Conservation (phyloP, 768 basidiomycete species). For the Candolleomyces efflorescens region DNA sequence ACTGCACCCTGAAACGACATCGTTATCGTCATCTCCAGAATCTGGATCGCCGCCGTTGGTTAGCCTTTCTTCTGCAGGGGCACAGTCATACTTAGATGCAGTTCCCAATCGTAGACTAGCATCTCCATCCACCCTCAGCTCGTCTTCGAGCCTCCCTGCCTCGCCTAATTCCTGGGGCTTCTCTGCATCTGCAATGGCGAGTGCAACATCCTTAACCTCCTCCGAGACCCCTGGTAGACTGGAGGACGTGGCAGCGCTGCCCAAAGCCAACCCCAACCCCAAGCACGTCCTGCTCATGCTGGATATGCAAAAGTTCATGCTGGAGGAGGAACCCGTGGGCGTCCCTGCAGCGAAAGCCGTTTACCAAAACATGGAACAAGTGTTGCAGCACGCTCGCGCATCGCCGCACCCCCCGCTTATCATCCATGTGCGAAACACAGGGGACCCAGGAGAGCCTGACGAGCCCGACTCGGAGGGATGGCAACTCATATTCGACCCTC, state of each 20-base stretch:
- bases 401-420: conserved; percentile 49
- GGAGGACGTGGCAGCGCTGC: no score
- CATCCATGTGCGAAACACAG: conserved; percentile 65
- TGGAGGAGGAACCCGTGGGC: conserved; percentile 42
- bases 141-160: neutral
- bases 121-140: neutral
- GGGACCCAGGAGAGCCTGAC: conserved; percentile 58
- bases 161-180: neutral
- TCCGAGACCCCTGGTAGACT: neutral
- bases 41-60: neutral
- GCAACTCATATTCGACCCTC: conserved; percentile 54
- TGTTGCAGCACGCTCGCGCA: conserved; percentile 49
- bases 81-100: neutral
- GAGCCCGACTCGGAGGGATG: conserved; percentile 53
- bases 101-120: neutral
- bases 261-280: neutral
- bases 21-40: neutral
- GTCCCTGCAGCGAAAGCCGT: conserved; percentile 44
- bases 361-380: conserved; percentile 41
- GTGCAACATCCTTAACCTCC: neutral
- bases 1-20: neutral
- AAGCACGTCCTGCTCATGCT: conserved; percentile 53
- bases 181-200: neutral
- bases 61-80: neutral
- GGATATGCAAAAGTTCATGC: conserved; percentile 51